Base-by-base conservation (phyloP, 78 protist species). In the Dictyostelium citrinum region DNA sequence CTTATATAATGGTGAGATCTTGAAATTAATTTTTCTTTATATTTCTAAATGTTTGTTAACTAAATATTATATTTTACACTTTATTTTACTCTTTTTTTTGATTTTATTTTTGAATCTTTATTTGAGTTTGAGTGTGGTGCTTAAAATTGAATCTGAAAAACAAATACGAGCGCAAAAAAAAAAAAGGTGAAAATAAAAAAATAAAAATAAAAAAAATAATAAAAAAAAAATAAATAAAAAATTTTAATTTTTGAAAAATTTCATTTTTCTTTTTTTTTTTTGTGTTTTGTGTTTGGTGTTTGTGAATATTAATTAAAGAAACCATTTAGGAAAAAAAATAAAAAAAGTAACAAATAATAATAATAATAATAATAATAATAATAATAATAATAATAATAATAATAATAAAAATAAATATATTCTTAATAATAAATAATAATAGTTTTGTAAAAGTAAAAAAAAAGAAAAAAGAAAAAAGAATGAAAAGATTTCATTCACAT, bases 401-500 rank as follows among this genome's bases (percentile, higher is more conserved):
- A n/a, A n/a, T n/a, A n/a, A n/a, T n/a, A n/a, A n/a, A n/a, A n/a
- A n/a, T n/a, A n/a, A n/a, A n/a, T n/a, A n/a, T n/a, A n/a, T n/a
- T n/a, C n/a, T n/a, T n/a, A n/a, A n/a, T n/a, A n/a, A n/a, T n/a
- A n/a, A n/a, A 39, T 39, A 39, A 5, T 39, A 5, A 39, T 39
- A 39, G 5, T 2, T 35, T 74, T 39, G 35, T 39, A 41, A 10
- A 41, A 11, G n/a, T 39, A 41, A 24, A 11, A 39, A 22, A 74
- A 2, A 37, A 39, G 0, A 35, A 27, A 14, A 2, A 75, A 8
- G 41, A 31, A 75, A 46, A 45, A 49, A 58, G 7, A 2, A 91
- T 91, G 95, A 84, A 84, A 58, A 91, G 90, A 68, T 91, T 91
- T 55, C 84, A 76, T 33, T 82, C 95, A 75, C 75, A 91, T 55